Evolutionary conservation across 2,329 filamentous ascomycete species (phyloP).

Genomic region (Tolypocladium tropicale): DNA sequence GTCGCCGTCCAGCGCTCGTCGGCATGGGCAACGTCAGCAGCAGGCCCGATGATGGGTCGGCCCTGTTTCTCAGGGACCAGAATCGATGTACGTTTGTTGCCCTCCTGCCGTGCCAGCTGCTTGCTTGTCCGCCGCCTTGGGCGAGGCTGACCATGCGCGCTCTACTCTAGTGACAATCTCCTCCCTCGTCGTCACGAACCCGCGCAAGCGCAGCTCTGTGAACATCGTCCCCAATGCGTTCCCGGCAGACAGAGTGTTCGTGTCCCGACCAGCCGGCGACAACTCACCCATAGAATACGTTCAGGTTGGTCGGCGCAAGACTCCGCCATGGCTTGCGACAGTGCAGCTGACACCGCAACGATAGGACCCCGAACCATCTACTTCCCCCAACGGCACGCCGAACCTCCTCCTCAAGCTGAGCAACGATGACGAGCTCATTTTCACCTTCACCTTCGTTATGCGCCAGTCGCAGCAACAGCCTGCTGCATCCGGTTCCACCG

Average conservation of each 20-base stretch:
- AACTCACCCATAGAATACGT: constrained; percentile 76
- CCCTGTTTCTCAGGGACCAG: constrained; percentile 83
- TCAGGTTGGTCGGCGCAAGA: constrained; percentile 50
- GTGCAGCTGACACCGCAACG: constrained; percentile 7
- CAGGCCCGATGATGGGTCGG: constrained; percentile 71
- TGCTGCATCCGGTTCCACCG: constrained; percentile 29
- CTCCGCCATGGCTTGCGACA: background rate
- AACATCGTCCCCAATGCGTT: constrained; percentile 77
- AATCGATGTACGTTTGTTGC: constrained; percentile 59
- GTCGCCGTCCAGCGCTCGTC: constrained; percentile 11
- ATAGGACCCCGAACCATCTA: constrained; percentile 65
- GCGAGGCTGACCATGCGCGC: constrained; percentile 9
- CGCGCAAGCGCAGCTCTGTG: constrained; percentile 65
- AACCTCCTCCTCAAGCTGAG: constrained; percentile 76
- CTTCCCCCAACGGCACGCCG: constrained; percentile 38
- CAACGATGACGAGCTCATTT: constrained; percentile 86
- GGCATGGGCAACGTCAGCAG: constrained; percentile 90
- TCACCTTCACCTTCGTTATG: constrained; percentile 86
- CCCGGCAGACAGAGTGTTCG: constrained; percentile 69
- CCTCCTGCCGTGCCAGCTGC: constrained; percentile 10
- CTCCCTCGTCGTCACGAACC: constrained; percentile 71
- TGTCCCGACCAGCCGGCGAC: constrained; percentile 63
- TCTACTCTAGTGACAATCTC: constrained; percentile 66
- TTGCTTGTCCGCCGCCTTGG: background rate
- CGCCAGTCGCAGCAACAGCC: constrained; percentile 34